Conservation (phyloP, 352 stramenopile species). For the Plasmopara muralis region DNA sequence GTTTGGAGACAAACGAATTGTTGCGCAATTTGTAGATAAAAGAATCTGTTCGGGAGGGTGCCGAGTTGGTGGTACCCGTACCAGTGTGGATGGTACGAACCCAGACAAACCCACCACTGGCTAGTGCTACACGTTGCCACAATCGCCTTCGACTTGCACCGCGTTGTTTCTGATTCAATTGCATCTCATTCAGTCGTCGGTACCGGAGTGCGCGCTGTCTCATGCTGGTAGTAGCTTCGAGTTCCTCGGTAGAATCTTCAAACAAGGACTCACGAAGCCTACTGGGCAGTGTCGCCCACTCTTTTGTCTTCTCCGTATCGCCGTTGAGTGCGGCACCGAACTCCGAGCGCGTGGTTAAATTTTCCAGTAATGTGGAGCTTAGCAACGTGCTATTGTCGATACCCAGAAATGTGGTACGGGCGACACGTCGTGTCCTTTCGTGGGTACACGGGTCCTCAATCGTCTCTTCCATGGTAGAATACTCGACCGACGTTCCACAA, state of each 20-base stretch:
- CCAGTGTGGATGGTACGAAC: slow-evolving; percentile 36
- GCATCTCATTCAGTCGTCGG: slow-evolving; percentile 57
- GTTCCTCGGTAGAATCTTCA: slow-evolving; percentile 10
- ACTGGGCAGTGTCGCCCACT: slow-evolving; percentile 20
- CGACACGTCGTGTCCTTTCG: slow-evolving; percentile 12
- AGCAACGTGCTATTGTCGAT: slow-evolving; percentile 26
- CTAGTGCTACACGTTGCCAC: slow-evolving; percentile 55
- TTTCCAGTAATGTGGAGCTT: slow-evolving; percentile 27
- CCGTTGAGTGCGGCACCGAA: slow-evolving; percentile 3
- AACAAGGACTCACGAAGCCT: slow-evolving; percentile 19
- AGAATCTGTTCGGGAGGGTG: slow-evolving; percentile 33
- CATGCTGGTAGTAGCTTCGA: slow-evolving; percentile 33
- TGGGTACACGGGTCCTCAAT: slow-evolving; percentile 21
- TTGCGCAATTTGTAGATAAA: slow-evolving; percentile 49
- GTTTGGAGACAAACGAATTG: slow-evolving; percentile 53
- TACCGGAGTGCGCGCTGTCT: slow-evolving; percentile 55
- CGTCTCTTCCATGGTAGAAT: slow-evolving; percentile 36
- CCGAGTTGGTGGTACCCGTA: slow-evolving; percentile 5
- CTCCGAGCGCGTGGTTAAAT: slow-evolving; percentile 10
- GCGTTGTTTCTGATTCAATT: slow-evolving; percentile 58
- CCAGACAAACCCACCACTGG: slow-evolving; percentile 58
- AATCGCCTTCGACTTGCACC: slow-evolving; percentile 41
- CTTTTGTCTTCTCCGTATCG: slow-evolving; percentile 7
- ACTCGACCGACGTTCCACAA: slow-evolving; percentile 56
- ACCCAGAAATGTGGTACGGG: slow-evolving; percentile 25